These are phyloP conservation scores for Arabis alpina DNA, from an alignment of 345 rosid species.

Conservation along the genomic window DNA sequence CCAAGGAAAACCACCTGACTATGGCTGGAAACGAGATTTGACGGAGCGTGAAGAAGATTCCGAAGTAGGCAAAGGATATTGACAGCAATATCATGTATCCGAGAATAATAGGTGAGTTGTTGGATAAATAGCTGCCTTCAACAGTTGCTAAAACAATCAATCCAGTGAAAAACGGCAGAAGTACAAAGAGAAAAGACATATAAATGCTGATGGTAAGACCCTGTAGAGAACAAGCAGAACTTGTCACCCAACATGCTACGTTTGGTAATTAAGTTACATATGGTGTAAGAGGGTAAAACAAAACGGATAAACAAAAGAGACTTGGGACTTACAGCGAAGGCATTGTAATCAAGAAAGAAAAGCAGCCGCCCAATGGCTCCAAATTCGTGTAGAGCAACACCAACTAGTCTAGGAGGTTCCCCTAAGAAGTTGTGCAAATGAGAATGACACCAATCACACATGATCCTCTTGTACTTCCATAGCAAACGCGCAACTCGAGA, in stretches of 20 bases:
- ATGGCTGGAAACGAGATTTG: constrained; percentile 1
- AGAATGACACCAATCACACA: constrained; percentile 27
- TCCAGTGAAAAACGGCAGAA: constrained; percentile 32
- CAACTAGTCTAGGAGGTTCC: not conserved
- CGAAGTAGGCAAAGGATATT: not conserved
- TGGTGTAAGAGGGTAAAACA: no score
- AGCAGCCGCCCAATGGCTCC: constrained; percentile 23
- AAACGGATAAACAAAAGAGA: not conserved
- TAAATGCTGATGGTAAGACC: constrained; percentile 19
- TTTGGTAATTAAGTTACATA: not conserved
- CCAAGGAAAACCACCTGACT: not conserved
- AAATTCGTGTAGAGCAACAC: constrained; percentile 18
- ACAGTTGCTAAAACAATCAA: constrained; percentile 1
- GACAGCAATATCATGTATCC: constrained; percentile 25
- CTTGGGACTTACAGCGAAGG: constrained; percentile 23
- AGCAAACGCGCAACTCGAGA: not conserved
- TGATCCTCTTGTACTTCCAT: constrained; percentile 11
- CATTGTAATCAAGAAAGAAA: constrained; percentile 26
- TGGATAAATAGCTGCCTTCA: not conserved
- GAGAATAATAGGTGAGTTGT: not conserved
- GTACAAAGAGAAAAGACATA: not conserved
- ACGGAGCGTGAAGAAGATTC: not conserved
- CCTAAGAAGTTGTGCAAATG: not conserved
- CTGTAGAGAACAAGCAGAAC: constrained; percentile 12
- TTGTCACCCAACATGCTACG: not conserved